These are phyloP conservation scores for Yamadazyma sp. DNA, from an alignment of 1,139 yeast species.

Conservation along the genomic window DNA sequence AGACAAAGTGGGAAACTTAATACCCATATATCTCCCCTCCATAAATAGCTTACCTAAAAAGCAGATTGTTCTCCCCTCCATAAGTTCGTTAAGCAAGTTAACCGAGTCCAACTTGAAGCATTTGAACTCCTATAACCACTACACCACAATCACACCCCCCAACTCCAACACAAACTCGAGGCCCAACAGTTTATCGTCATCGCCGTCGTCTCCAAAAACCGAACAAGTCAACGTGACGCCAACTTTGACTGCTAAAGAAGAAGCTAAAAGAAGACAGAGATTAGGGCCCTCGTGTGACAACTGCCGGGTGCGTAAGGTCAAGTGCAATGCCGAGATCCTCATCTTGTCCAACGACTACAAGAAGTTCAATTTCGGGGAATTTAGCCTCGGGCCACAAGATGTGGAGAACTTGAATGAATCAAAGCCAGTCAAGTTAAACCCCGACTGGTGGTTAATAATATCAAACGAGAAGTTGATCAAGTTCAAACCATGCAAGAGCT, in stretches of 20 bases:
- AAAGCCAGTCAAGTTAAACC: conserved; percentile 5
- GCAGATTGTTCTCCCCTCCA: conserved; percentile 19
- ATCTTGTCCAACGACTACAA: conserved; percentile 18
- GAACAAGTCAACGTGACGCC: conserved; percentile 20
- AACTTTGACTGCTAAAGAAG: background rate
- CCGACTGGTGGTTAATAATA: conserved; percentile 15
- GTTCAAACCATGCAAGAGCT: conserved; percentile 51
- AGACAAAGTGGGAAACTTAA: conserved; percentile 11
- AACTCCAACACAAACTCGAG: conserved; percentile 15
- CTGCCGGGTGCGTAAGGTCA: conserved; percentile 70
- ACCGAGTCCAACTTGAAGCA: conserved; percentile 19
- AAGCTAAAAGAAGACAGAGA: conserved; percentile 53
- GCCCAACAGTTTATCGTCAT: conserved; percentile 7
- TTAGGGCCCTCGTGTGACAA: conserved; percentile 76
- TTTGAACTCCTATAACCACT: conserved; percentile 7
- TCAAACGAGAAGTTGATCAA: conserved; percentile 43
- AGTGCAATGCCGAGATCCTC: conserved; percentile 66
- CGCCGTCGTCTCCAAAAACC: conserved; percentile 5
- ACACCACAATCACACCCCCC: conserved; percentile 8
- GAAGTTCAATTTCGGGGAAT: conserved; percentile 11
- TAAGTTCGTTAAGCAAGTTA: conserved; percentile 12
- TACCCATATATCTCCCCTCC: conserved; percentile 11
- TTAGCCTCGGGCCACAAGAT: conserved; percentile 11
- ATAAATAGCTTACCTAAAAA: conserved; percentile 8
- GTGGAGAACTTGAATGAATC: conserved; percentile 4